Evolutionary conservation across 306 rosid species (phyloP).

Genomic region (Begonia peltatifolia): DNA sequence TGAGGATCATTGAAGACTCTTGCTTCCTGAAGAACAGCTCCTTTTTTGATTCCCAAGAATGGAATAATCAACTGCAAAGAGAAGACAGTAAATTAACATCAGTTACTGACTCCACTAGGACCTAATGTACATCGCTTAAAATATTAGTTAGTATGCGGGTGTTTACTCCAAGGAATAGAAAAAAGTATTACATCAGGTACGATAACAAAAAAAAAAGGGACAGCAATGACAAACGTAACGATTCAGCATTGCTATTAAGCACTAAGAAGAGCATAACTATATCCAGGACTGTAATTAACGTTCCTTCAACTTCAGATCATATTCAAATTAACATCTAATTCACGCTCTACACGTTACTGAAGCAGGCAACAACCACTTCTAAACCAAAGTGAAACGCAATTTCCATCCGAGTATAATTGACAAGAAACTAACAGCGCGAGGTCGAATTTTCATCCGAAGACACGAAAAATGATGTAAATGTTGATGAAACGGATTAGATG

Average conservation of each 20-base stretch:
- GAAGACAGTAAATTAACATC: constrained; percentile 12
- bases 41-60: constrained; percentile 88
- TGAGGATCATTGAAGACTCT: constrained; percentile 98
- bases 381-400: not conserved
- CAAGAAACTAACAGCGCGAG: constrained; percentile 1
- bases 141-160: too few relatives aligned
- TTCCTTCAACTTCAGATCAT: too few relatives aligned
- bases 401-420: too few relatives aligned
- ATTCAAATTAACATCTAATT: too few relatives aligned
- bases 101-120: not conserved
- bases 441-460: constrained; percentile 12
- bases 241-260: constrained; percentile 19
- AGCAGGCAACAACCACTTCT: not conserved
- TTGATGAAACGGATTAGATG: not conserved
- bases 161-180: too few relatives aligned
- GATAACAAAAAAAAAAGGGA: not conserved
- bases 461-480: not conserved
- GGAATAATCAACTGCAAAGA: constrained; percentile 71
- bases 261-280: not conserved
- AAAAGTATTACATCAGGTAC: too few relatives aligned
- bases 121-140: too few relatives aligned
- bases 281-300: not conserved
- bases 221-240: not conserved
- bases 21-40: constrained; percentile 98
- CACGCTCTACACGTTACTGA: too few relatives aligned